Evolutionary conservation across 331 rosid genomes (phyloP), one percentile per base, ranked within the genome.

Genomic region (Spiraea crenata): DNA sequence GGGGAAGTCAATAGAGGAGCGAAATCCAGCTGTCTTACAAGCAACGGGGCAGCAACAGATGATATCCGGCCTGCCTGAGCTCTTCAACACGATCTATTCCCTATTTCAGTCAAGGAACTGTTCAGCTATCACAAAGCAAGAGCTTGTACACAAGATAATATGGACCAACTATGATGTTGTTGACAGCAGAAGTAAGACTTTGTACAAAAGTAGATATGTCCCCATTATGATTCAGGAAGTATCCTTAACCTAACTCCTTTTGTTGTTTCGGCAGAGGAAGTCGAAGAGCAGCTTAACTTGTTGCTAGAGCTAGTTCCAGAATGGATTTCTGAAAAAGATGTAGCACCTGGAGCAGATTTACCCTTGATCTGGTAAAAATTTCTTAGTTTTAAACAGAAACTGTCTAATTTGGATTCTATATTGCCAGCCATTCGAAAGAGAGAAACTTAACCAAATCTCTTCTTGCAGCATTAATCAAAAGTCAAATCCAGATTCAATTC

Each of bases 291-390:
- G 69, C 79, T 93, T 14, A 73, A 34, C 71, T 79, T 91, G 82
- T 65, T 91, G 82, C 63, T 77, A 13, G 95, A 93, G 81, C 66
- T 91, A 63, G 89, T 65, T 57, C 99, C 97, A 0, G 93, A 87
- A 10, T 93, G 97, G 96, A 93, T 93, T 70, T 91, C 86, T 35
- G 91, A 87, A 73, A 88, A 86, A 81, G 17, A 83, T 13, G 38
- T 40, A 2, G 46, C 19, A 74, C 73, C 80, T 11, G 86, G 88
- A 60, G 99, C 90, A 25, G 95, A 87, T 78, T 62, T 66, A 25
- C 80, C 83, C 6, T 5, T 86, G 65, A 61, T 61, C 20, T 51
- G 89, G 97, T 89, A 59, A 85, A 95, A 71, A 19, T 70, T 73
- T 1, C 62, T 77, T 55, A 52, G 34, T 2, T 35, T 31, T 5